Evolutionary conservation across 2,329 filamentous ascomycete genomes (phyloP), one percentile per base, ranked within the genome.

Genomic region (Penicillium sp.): DNA sequence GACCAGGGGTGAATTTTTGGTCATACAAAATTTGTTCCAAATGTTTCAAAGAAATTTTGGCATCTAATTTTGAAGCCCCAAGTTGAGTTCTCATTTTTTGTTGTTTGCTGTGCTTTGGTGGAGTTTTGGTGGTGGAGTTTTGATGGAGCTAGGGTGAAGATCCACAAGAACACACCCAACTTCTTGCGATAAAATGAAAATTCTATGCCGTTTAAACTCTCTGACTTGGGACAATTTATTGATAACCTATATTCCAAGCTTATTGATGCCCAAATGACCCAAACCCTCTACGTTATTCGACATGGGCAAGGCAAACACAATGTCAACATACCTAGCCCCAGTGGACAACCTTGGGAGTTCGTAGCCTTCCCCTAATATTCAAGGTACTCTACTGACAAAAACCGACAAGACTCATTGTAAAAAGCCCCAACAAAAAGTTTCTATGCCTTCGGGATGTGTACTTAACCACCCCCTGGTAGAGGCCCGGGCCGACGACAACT

Each of bases 401-500:
- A 31, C n/a, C n/a, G 29, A n/a, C 6, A 16, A 16, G n/a, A n/a
- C 29, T 31, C 29, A 31, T 7, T 31, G 29, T 3, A 31, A 16
- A 16, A 6, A 31, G 29, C 29, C 16, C 7, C 29, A 31, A 31
- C 6, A 31, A 31, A 31, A 8, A 16, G n/a, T 31, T 31, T 14
- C 29, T n/a, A 16, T 31, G 16, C 6, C 29, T 31, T n/a, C n/a
- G n/a, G n/a, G n/a, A n/a, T n/a, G n/a, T n/a, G n/a, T n/a, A n/a
- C n/a, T n/a, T n/a, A n/a, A n/a, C 69, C 69, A 26, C 59, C 64
- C 42, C 64, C 73, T 27, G 74, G 73, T 7, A 48, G 57, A 36
- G 74, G 74, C 24, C 73, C 80, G 34, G 69, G 75, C 43, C 77
- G 82, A 51, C 79, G 87, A 56, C 82, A 85, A n/a, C n/a, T n/a